These are phyloP conservation scores for Draba incana DNA, from an alignment of 345 rosid species.

Conservation along the genomic window DNA sequence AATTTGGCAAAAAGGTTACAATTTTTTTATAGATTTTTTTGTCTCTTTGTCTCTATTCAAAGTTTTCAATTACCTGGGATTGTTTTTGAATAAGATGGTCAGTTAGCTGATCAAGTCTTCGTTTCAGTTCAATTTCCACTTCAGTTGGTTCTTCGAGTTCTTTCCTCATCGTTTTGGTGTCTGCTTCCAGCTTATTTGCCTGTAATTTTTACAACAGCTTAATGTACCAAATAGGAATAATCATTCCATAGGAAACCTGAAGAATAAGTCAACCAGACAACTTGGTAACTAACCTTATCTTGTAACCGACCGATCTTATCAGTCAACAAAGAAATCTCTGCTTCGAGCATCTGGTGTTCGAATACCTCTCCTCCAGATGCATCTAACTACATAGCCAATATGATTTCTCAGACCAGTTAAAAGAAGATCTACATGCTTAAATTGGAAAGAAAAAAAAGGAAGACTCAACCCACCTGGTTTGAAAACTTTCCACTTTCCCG, in stretches of 20 bases:
- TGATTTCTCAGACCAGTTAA: conserved; percentile 26
- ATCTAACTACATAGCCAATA: conserved; percentile 49
- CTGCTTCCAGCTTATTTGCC: conserved; percentile 67
- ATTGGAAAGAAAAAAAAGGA: conserved; percentile 13
- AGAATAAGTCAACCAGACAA: conserved; percentile 22
- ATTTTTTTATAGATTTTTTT: neutral
- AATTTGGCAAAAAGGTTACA: conserved; percentile 16
- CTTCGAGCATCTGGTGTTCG: conserved; percentile 75
- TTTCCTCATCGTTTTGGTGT: conserved; percentile 70
- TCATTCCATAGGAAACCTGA: conserved; percentile 8
- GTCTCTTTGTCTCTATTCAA: conserved; percentile 5
- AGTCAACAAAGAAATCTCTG: conserved; percentile 65
- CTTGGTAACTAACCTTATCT: conserved; percentile 64
- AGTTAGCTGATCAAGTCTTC: conserved; percentile 87
- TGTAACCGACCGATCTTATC: conserved; percentile 67
- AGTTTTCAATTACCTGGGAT: conserved; percentile 67
- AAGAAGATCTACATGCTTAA: conserved; percentile 11
- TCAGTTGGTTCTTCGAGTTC: conserved; percentile 90
- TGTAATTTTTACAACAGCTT: conserved; percentile 35
- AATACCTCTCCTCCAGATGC: conserved; percentile 68
- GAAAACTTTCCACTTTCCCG: conserved; percentile 47
- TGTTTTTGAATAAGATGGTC: conserved; percentile 99
- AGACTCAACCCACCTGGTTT: conserved; percentile 57
- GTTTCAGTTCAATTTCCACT: conserved; percentile 81
- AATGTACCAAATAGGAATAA: conserved; percentile 2